Percentiles rank a stretch among this genome's conserved stretches.
These are phyloP conservation scores for Corynascus novoguineensis DNA, from an alignment of 495 filamentous ascomycete genomes.

Conservation along the genomic window DNA sequence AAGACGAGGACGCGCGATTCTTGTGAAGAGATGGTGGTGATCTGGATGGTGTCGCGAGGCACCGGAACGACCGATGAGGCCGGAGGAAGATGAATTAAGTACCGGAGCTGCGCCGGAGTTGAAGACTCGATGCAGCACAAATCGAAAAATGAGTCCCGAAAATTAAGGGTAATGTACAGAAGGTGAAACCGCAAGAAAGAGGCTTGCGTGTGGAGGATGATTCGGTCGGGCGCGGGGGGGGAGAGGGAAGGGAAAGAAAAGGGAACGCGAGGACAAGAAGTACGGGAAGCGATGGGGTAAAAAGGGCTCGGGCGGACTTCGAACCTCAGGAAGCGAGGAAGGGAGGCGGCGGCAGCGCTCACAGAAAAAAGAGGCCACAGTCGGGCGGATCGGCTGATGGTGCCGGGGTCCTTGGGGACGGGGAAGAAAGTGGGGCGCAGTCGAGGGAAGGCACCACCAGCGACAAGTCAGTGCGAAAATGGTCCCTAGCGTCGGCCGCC, in stretches of 20 bases:
- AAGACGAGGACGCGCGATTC: not conserved
- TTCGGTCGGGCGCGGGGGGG: slow-evolving; percentile 7
- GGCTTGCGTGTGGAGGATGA: slow-evolving; percentile 14
- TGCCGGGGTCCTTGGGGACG: slow-evolving; percentile 33
- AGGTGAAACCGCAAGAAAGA: not conserved
- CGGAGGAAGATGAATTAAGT: slow-evolving; percentile 10
- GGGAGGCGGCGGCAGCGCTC: slow-evolving; percentile 32
- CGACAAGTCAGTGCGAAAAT: slow-evolving; percentile 3
- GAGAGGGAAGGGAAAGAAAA: slow-evolving; percentile 19
- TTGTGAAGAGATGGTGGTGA: not conserved
- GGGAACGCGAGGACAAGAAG: slow-evolving; percentile 20
- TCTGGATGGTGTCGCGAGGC: not conserved
- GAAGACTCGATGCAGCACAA: slow-evolving; percentile 2
- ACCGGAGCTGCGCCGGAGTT: slow-evolving; percentile 24
- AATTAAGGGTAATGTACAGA: not conserved
- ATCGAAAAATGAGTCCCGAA: not conserved
- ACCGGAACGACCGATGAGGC: slow-evolving; percentile 7
- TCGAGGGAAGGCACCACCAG: slow-evolving; percentile 15
- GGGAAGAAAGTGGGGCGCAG: slow-evolving; percentile 27
- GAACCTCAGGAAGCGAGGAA: slow-evolving; percentile 28
- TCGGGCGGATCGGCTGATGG: slow-evolving; percentile 39
- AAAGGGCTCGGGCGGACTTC: slow-evolving; percentile 32
- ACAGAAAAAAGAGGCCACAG: slow-evolving; percentile 26
- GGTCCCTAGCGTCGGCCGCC: slow-evolving; percentile 8
- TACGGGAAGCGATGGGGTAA: slow-evolving; percentile 32